phyloP scores from a whole-genome alignment of 345 rosid species.

The Adansonia digitata region DNA sequence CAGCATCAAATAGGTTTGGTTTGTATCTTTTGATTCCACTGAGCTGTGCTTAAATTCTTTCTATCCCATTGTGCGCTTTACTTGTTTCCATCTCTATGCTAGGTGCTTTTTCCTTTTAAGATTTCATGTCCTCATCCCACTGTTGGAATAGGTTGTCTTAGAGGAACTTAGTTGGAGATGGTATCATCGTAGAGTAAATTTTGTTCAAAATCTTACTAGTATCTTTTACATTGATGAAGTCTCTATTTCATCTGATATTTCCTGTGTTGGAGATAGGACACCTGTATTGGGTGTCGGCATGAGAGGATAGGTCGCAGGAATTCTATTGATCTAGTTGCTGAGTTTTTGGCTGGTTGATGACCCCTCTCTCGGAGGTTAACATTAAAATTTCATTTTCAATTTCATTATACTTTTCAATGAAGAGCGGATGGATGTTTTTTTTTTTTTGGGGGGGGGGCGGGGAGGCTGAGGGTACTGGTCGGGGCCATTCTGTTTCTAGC shows the following conservation, averaged over 20 bases:
- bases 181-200: not conserved
- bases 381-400: not conserved
- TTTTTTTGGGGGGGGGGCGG: no score
- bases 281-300: not conserved
- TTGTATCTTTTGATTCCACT: not conserved
- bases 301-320: not conserved
- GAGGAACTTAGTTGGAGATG: not conserved
- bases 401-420: not conserved
- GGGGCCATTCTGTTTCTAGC: not conserved
- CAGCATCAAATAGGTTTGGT: not conserved
- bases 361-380: not conserved
- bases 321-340: not conserved
- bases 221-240: not conserved
- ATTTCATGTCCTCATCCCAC: not conserved
- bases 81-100: not conserved
- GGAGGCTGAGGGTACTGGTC: not conserved
- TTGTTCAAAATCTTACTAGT: not conserved
- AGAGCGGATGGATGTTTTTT: not conserved
- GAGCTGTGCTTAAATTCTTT: not conserved
- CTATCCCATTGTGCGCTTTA: not conserved
- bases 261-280: not conserved
- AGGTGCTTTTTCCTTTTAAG: not conserved
- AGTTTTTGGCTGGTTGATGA: conserved; percentile 4
- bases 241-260: not conserved
- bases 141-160: not conserved